Evolutionary conservation across 169 alveolate species (phyloP), one percentile per base, ranked within the genome.

Genomic region (Eimeria acervulina): DNA sequence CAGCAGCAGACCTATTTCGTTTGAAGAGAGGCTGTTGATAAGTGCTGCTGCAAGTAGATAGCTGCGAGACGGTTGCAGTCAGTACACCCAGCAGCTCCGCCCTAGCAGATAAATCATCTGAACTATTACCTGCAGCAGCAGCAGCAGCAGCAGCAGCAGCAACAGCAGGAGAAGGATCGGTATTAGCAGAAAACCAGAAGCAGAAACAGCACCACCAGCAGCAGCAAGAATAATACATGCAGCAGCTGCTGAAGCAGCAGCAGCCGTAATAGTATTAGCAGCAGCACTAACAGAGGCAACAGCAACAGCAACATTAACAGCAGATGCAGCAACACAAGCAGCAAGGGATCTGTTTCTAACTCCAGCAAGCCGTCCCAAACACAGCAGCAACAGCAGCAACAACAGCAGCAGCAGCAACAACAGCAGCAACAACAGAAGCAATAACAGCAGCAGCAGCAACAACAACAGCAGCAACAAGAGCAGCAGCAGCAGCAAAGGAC

Each of bases 11-110:
- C n/a, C n/a, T n/a, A n/a, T n/a, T n/a, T n/a, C n/a, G n/a, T n/a
- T 90, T 80, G 76, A 93, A 78, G 28, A 93, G 85, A 0, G 90
- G 92, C 55, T 78, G 26, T 38, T 76, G 42, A 66, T 42, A 76
- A 3, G 40, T 47, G 44, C 91, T 7, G 44, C 40, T 26, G 96
- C 96, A 93, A 4, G 95, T 78, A 42, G 33, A 61, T 5, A 59
- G 61, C n/a, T 70, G 55, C 38, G 83, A 40, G 28, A 74, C 47
- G 15, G 95, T 90, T 17, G 47, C 88, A 28, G 72, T 93, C 28
- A 93, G 70, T 63, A 93, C 51, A 51, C 61, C 85, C 31, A 93
- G 92, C 91, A 93, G 63, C 15, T 93, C 96, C 47, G 96, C 96
- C 5, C 96, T 78, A 23, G 96, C 89, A 31, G 91, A 40, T 31